Evolutionary conservation across 2,329 filamentous ascomycete genomes (phyloP), one percentile per base, ranked within the genome.

Genomic region (Penicillium vulpinum): DNA sequence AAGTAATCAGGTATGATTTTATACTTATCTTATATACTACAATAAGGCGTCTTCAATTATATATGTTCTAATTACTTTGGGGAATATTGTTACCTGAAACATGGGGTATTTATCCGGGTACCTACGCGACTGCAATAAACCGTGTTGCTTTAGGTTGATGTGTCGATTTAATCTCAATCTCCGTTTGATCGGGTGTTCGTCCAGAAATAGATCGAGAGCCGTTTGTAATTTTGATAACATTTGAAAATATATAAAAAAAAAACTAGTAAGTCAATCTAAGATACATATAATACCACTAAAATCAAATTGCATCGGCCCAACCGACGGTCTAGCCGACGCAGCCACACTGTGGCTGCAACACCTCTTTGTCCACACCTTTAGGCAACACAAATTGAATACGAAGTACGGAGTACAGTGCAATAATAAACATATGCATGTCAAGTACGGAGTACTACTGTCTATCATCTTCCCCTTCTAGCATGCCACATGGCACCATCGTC

Each of bases 401-500:
- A n/a, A n/a, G n/a, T n/a, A n/a, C n/a, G n/a, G n/a, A n/a, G n/a
- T n/a, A n/a, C n/a, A n/a, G n/a, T n/a, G 29, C 10, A 33, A 38
- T 10, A 43, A 41, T n/a, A 41, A 44, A 22, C 38, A 22, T 44
- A 51, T 57, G 57, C 48, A 46, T 43, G 51, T 44, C 51, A 36
- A 38, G 39, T 48, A 55, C 51, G 45, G 29, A 38, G 39, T 48
- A 55, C 51, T 22, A 47, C 55, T 43, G 57, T 47, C 29, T 29
- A 63, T 56, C 61, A 56, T 57, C 43, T 35, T 46, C 44, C 56
- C 51, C 33, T n/a, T 41, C 21, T n/a, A 44, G 45, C 13, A 41
- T 46, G 58, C 64, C 64, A 66, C 64, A 66, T 66, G 64, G 64
- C 60, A 40, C 59, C 41, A 51, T 56, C 47, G 58, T 65, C 56